Conservation (phyloP, 228 moss, liverwort and hornwort genomes). For the Sphagnum fallax region DNA sequence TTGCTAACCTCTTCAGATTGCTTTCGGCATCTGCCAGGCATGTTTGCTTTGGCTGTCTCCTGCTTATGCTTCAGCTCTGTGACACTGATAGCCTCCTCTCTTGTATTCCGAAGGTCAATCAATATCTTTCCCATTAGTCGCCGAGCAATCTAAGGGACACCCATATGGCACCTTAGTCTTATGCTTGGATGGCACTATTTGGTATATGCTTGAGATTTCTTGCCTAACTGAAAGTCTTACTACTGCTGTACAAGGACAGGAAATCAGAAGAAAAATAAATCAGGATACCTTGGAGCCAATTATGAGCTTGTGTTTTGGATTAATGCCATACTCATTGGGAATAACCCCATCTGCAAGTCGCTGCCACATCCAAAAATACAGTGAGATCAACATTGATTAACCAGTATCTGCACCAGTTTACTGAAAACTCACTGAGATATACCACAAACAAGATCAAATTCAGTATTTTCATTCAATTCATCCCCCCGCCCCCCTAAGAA, state of each 20-base stretch:
- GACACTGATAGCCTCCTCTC: constrained; percentile 89
- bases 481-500: no score
- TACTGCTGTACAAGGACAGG: no score
- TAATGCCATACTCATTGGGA: constrained; percentile 96
- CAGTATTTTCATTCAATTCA: no score
- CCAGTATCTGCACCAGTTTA: no score
- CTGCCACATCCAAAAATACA: constrained; percentile 25
- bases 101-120: constrained; percentile 92
- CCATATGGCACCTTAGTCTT: not conserved
- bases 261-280: not conserved
- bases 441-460: no score
- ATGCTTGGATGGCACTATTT: not conserved
- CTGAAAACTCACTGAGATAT: no score
- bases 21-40: constrained; percentile 49
- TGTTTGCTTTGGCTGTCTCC: constrained; percentile 21
- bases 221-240: no score
- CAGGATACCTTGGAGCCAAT: constrained; percentile 82
- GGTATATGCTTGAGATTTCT: not conserved
- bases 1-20: constrained; percentile 38
- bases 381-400: not conserved
- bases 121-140: constrained; percentile 93
- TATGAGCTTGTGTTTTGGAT: constrained; percentile 89
- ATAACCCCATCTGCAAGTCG: constrained; percentile 97
- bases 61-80: constrained; percentile 78
- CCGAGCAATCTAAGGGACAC: constrained; percentile 65